Percentiles rank a stretch among this genome's conserved stretches.
Evolutionary conservation across 306 rosid species (phyloP).

Genomic region (Malus asiatica): DNA sequence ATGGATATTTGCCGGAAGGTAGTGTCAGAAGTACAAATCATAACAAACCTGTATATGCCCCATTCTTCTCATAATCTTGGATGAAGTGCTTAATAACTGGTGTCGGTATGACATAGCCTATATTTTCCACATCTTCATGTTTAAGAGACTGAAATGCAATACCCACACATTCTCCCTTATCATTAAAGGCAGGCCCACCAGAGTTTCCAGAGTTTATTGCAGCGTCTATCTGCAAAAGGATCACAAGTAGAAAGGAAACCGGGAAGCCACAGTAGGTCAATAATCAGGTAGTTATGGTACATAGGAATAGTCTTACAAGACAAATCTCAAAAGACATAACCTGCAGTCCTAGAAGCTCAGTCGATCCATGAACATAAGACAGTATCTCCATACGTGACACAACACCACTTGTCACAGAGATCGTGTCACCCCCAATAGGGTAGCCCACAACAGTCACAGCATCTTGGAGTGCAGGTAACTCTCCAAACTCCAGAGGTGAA

Average conservation of each 20-base stretch:
- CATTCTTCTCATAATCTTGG: constrained; percentile 70
- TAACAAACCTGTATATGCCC: constrained; percentile 56
- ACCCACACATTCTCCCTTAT: constrained; percentile 67
- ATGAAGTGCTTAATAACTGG: constrained; percentile 81
- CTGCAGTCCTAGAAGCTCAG: constrained; percentile 85
- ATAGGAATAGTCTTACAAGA: not conserved
- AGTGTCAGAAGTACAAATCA: too few species aligned
- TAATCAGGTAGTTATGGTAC: not conserved
- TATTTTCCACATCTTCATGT: constrained; percentile 71
- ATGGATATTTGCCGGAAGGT: not conserved
- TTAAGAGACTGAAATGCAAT: constrained; percentile 83
- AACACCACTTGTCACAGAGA: constrained; percentile 84
- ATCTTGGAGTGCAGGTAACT: constrained; percentile 69
- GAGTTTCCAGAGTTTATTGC: constrained; percentile 83
- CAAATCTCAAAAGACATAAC: constrained; percentile 19
- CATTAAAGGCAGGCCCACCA: constrained; percentile 78
- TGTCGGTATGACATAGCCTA: constrained; percentile 76
- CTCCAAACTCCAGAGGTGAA: constrained; percentile 67
- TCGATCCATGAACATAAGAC: constrained; percentile 79
- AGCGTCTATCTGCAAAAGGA: constrained; percentile 59
- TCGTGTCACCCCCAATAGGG: constrained; percentile 77
- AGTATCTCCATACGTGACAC: constrained; percentile 76
- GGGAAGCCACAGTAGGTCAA: constrained; percentile 13
- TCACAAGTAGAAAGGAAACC: not conserved
- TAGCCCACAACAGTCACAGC: constrained; percentile 79